Base-by-base conservation (phyloP, 306 rosid species). In the Cotoneaster glaucophyllus region DNA sequence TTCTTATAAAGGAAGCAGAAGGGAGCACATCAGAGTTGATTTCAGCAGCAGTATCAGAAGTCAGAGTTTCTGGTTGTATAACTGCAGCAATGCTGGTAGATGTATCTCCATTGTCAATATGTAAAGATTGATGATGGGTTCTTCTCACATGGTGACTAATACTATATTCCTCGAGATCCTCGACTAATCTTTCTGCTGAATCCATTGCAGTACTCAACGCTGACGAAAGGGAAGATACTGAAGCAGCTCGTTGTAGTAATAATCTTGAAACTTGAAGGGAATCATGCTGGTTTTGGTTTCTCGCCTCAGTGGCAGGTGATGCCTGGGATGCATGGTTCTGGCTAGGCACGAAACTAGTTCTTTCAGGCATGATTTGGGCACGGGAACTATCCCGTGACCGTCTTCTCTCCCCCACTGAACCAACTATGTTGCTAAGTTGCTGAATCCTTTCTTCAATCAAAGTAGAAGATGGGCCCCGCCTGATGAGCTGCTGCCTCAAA, bases 221-320 rank as follows among this genome's bases (percentile, higher is more conserved):
- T 24, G 90, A 85, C 32, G 95, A 84, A 50, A 90, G 88, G 62
- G 91, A 79, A 21, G 98, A 83, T 71, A 90, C 84, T 19, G 96
- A 87, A 74, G 87, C 82, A 69, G 87, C 88, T 69, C 85, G 85
- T 80, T 88, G 86, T 37, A 83, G 86, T 37, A 83, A 72, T 82
- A 85, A 70, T 77, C 92, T 86, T 48, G 93, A 85, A 74, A 87
- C 75, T 15, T 73, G 84, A 79, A 63, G 56, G 50, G 88, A 71
- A 71, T 61, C 85, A 71, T 44, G 65, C 10, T 29, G 74, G 25
- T 41, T 86, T 82, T 39, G 78, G 76, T 45, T 78, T 58, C 71
- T 78, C 3, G 64, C 21, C 79, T 70, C 89, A 39, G 3, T 11
- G 25, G 61, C 48, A 14, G 84, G 73, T 48, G 75, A 66, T 62